Evolutionary conservation across 495 filamentous ascomycete genomes (phyloP).

Genomic region (Terfezia boudieri): DNA sequence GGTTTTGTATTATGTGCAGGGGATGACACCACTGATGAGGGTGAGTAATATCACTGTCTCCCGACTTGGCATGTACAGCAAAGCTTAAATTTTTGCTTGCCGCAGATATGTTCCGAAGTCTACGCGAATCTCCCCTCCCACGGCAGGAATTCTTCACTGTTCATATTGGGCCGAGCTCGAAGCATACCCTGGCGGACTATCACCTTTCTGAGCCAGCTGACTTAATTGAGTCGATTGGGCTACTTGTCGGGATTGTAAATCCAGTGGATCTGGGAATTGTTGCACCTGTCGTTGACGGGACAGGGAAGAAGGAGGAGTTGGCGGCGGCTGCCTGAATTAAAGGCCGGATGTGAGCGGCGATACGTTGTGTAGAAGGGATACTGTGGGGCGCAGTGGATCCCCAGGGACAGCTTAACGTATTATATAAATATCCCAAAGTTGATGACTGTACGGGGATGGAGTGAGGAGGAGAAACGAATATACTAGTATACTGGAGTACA

Average conservation of each 20-base stretch:
- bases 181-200: slow-evolving; percentile 68
- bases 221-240: slow-evolving; percentile 54
- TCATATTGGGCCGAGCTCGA: slow-evolving; percentile 67
- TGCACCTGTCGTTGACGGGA: slow-evolving; percentile 19
- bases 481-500: too few relatives aligned
- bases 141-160: slow-evolving; percentile 53
- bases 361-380: too few relatives aligned
- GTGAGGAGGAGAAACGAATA: too few relatives aligned
- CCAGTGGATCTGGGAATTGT: slow-evolving; percentile 25
- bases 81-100: neutral
- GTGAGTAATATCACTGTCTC: slow-evolving; percentile 25
- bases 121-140: slow-evolving; percentile 7
- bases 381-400: too few relatives aligned
- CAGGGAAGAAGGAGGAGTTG: neutral
- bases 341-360: slow-evolving; percentile 7
- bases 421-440: too few relatives aligned
- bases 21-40: slow-evolving; percentile 94
- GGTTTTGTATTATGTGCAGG: slow-evolving; percentile 77
- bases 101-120: slow-evolving; percentile 29
- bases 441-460: too few relatives aligned
- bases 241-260: slow-evolving; percentile 36
- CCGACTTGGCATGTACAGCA: neutral
- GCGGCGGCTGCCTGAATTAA: neutral
- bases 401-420: too few relatives aligned
- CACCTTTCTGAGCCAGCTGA: slow-evolving; percentile 71